Base-by-base conservation (phyloP, 352 stramenopile species). In the Pythium sukuiense region DNA sequence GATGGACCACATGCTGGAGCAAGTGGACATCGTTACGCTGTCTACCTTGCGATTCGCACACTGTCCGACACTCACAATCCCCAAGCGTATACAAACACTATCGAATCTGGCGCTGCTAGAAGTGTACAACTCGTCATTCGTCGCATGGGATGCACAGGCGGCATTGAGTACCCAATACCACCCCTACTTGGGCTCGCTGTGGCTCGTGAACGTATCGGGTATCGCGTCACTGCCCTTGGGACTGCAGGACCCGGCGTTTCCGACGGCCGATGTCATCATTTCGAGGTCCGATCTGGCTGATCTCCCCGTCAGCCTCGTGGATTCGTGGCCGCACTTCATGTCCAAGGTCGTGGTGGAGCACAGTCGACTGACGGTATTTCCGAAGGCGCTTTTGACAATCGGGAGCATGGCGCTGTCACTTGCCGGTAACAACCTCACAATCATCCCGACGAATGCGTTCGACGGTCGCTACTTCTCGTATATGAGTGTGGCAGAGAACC, bases 51-150 rank as follows among this genome's bases (percentile, higher is more conserved):
- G 62, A 14, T 70, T 70, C 37, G 39, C 63, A 13, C 56, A 70
- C 46, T 70, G 63, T 29, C 49, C 32, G 3, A 45, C 61, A n/a
- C 54, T 68, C 8, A 46, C 41, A 2, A 49, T 68, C 16, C 54
- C 61, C 3, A 16, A 48, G 20, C 46, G 24, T 0, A 3, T 70
- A n/a, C 46, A 48, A n/a, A 48, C 8, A 6, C 12, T 70, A 11
- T 41, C 16, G 6, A 61, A 63, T 24, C 49, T 72, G 14, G 41
- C 32, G 1, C n/a, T 49, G 2, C 26, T 66, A n/a, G 58, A 76
- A 26, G 39, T 76, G 6, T 63, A 61, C 59, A 75, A 75, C 54
- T 69, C 53, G 20, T 63, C 64, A 0, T 49, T 71, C 14, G 29
- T 29, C 5, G 26, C 33, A 6, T 75, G 63, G 63, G 3, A 14